Conservation (phyloP, 2,329 filamentous ascomycete genomes). For the Chaetomiaceae sp. region DNA sequence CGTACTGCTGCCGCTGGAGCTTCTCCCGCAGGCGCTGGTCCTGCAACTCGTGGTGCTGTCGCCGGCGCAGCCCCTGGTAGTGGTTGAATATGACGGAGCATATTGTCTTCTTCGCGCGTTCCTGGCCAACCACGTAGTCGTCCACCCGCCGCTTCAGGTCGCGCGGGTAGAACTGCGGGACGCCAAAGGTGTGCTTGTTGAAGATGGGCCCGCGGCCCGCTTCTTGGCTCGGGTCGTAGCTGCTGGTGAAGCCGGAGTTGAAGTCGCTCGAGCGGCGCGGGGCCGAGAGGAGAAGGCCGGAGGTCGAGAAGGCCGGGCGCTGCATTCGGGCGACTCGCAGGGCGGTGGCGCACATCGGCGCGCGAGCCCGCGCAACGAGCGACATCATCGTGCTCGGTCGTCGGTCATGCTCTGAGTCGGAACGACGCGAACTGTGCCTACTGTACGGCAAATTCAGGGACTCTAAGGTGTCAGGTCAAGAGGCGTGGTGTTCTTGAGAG, state of each 20-base stretch:
- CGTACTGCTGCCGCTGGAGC: constrained; percentile 61
- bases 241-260: constrained; percentile 53
- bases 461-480: no score
- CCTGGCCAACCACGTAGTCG: constrained; percentile 93
- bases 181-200: constrained; percentile 49
- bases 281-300: constrained; percentile 22
- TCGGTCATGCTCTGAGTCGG: constrained; percentile 12
- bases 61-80: constrained; percentile 78
- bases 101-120: constrained; percentile 87
- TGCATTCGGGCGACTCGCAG: not conserved
- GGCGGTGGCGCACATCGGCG: constrained; percentile 6
- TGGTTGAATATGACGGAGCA: constrained; percentile 95
- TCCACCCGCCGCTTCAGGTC: constrained; percentile 86
- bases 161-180: constrained; percentile 58
- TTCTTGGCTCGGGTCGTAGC: constrained; percentile 50
- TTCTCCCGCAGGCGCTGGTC: constrained; percentile 55
- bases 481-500: not conserved
- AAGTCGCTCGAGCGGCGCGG: constrained; percentile 43
- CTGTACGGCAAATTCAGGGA: no score
- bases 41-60: constrained; percentile 69
- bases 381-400: constrained; percentile 15
- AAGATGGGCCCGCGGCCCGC: constrained; percentile 55
- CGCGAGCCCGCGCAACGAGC: constrained; percentile 19
- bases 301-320: constrained; percentile 4
- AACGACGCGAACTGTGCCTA: not conserved